phyloP scores from a whole-genome alignment of 495 filamentous ascomycete genomes.

The Stereocaulon alpinum region DNA sequence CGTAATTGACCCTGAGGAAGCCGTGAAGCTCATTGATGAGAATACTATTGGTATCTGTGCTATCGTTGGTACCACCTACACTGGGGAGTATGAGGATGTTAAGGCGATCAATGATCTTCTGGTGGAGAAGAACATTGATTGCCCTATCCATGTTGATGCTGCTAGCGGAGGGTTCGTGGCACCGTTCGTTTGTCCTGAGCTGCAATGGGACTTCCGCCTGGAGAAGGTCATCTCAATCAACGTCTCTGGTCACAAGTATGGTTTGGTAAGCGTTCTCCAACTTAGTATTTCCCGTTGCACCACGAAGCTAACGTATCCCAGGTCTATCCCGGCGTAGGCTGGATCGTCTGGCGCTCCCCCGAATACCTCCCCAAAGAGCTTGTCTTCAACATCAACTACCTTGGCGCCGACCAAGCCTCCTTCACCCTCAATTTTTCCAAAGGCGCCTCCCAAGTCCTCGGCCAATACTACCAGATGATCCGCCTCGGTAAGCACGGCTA shows the following conservation, averaged over 20 bases:
- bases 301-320: slow-evolving; percentile 17
- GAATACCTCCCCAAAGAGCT: slow-evolving; percentile 80
- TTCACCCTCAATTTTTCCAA: slow-evolving; percentile 97
- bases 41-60: slow-evolving; percentile 91
- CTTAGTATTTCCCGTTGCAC: no score
- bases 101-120: slow-evolving; percentile 82
- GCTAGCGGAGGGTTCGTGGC: slow-evolving; percentile 84
- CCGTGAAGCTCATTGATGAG: slow-evolving; percentile 78
- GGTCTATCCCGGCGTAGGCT: slow-evolving; percentile 87
- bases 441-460: slow-evolving; percentile 83
- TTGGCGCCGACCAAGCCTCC: slow-evolving; percentile 87
- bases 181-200: slow-evolving; percentile 71
- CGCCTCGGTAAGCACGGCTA: slow-evolving; percentile 85
- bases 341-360: slow-evolving; percentile 79
- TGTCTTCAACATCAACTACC: slow-evolving; percentile 96
- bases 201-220: slow-evolving; percentile 82
- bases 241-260: slow-evolving; percentile 85
- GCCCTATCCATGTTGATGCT: slow-evolving; percentile 83
- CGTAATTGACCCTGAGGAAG: slow-evolving; percentile 77
- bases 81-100: slow-evolving; percentile 90
- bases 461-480: slow-evolving; percentile 93
- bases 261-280: slow-evolving; percentile 33
- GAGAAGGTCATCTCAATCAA: slow-evolving; percentile 86
- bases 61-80: slow-evolving; percentile 86
- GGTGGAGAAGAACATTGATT: slow-evolving; percentile 57